A percentile compares a stretch with the other conserved stretches of the same genome.
These are phyloP conservation scores for Ogataea methanolica DNA, from an alignment of 805 yeast species.

Conservation along the genomic window DNA sequence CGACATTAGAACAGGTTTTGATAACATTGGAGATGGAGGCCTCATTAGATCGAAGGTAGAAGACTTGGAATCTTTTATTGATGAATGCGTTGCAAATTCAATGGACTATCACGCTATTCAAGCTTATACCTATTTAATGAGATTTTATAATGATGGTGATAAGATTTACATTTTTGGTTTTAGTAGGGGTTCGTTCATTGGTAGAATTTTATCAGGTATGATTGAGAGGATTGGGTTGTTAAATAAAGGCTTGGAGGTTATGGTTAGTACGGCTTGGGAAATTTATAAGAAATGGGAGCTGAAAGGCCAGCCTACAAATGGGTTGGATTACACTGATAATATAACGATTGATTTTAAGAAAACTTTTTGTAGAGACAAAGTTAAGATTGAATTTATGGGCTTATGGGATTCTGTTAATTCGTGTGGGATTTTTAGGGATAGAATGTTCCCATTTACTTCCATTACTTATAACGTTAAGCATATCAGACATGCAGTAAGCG, in stretches of 20 bases:
- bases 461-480: conserved; percentile 48
- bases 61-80: conserved; percentile 13
- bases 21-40: conserved; percentile 19
- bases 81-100: conserved; percentile 43
- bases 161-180: conserved; percentile 55
- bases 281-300: conserved; percentile 57
- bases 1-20: conserved; percentile 37
- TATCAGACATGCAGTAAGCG: conserved; percentile 61
- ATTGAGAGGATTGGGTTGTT: conserved; percentile 59
- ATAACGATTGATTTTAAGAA: conserved; percentile 49
- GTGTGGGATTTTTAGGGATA: conserved; percentile 54
- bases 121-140: conserved; percentile 51
- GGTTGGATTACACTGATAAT: conserved; percentile 34
- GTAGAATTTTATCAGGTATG: conserved; percentile 63
- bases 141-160: conserved; percentile 45
- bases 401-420: conserved; percentile 68
- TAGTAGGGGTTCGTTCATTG: conserved; percentile 60
- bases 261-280: conserved; percentile 59
- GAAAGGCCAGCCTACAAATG: conserved; percentile 47
- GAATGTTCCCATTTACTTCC: conserved; percentile 55
- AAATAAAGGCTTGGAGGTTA: conserved; percentile 48
- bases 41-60: conserved; percentile 9
- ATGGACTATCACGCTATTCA: conserved; percentile 53
- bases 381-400: conserved; percentile 55
- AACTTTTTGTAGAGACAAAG: conserved; percentile 43